Base-by-base conservation (phyloP, 768 basidiomycete genomes). In the Leccinellum rugosiceps region DNA sequence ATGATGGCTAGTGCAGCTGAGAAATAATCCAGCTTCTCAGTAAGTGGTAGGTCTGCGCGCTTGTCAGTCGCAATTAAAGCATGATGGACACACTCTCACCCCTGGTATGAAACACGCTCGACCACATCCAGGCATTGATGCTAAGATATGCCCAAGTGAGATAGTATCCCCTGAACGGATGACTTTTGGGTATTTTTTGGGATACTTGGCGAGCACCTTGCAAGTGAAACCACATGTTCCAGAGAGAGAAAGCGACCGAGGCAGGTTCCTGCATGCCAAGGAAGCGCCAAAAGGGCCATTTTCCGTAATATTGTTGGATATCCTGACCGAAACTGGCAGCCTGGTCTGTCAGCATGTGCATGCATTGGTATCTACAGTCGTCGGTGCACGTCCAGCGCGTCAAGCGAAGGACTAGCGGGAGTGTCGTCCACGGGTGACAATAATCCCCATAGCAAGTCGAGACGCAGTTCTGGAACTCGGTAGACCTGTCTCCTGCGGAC, bases 21-120 rank as follows among this genome's bases (percentile, higher is more conserved):
- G 71, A 98, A 97, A 72, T 99, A 99, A 67, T 98, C 97, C 68
- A 95, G 57, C 62, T 87, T 90, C 72, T 99, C 97, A 2, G 95
- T 98, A 25, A 75, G 68, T 2, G 88, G 84, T 6, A 83, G 76
- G 74, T 98, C 96, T 92, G 56, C n/a, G 21, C 5, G 52, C 51
- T 43, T 19, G 48, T 69, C 53, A 60, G 62, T 26, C 23, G 52
- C 8, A 45, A 21, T 31, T 17, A 35, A 32, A 9, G 57, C 31
- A 43, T 7, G 34, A 50, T 32, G 45, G 30, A 6, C 2, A 17
- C 1, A 0, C 7, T 68, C 85, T 64, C 62, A 91, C 94, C 94
- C 83, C 97, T 80, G 0, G 88, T 91, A 68, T 99, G 97, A 65
- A 98, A 99, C 3, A 98, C 80, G 1, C 86, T 73, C 2, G 90